Conservation (phyloP, 1,284 basidiomycete genomes). For the Vanrija pseudolonga region DNA sequence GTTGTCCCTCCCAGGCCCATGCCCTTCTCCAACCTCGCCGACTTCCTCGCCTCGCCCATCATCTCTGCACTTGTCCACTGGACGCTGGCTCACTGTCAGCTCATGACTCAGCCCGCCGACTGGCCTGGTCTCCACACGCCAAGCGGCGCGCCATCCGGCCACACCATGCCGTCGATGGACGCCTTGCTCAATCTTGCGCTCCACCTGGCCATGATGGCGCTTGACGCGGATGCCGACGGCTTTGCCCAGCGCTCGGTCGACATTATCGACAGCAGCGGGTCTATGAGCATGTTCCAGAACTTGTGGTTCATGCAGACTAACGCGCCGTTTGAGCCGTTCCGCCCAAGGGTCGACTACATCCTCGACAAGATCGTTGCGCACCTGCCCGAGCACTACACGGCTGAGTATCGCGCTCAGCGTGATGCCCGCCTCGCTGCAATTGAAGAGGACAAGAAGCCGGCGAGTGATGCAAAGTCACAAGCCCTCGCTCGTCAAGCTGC, state of each 20-base stretch:
- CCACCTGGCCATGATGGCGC: conserved; percentile 76
- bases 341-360: conserved; percentile 69
- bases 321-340: conserved; percentile 67
- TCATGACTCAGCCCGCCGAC: conserved; percentile 26
- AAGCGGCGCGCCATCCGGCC: conserved; percentile 16
- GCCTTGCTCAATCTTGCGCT: conserved; percentile 78
- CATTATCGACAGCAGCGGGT: conserved; percentile 50
- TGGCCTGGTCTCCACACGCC: conserved; percentile 22
- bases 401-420: conserved; percentile 50
- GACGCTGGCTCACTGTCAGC: conserved; percentile 34
- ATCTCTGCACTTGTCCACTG: conserved; percentile 36
- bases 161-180: conserved; percentile 35
- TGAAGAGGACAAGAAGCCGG: conserved; percentile 50
- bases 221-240: conserved; percentile 62
- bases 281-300: conserved; percentile 56
- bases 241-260: conserved; percentile 62
- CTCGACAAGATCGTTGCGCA: conserved; percentile 60
- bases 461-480: conserved; percentile 24
- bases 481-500: conserved; percentile 63
- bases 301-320: conserved; percentile 72
- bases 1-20: conserved; percentile 51
- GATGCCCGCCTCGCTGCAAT: conserved; percentile 22
- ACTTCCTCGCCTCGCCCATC: conserved; percentile 33
- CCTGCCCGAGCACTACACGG: conserved; percentile 50
- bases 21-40: conserved; percentile 35